Evolutionary conservation across 1,284 basidiomycete species (phyloP).

Genomic region (Porodaedalea pini): DNA sequence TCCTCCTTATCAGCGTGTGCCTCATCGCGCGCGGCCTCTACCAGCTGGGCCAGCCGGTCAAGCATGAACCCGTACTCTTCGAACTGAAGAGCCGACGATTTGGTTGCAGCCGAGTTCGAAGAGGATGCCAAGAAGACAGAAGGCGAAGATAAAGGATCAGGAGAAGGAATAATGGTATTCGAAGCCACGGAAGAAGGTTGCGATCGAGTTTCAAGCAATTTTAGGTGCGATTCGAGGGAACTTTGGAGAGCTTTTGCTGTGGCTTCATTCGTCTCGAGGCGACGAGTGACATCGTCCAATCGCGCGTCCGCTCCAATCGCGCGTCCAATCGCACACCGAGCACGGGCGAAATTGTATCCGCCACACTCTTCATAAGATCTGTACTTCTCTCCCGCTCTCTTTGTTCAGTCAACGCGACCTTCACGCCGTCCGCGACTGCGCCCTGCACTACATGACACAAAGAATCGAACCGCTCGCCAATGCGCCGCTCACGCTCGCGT

Average conservation of each 20-base stretch:
- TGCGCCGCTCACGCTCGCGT: neutral
- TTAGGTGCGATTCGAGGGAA: neutral
- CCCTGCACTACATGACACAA: neutral
- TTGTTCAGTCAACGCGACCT: neutral
- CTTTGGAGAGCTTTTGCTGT: neutral
- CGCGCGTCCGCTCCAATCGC: neutral
- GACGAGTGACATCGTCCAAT: neutral
- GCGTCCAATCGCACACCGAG: neutral
- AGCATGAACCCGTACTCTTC: slow-evolving; percentile 1
- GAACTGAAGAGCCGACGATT: neutral
- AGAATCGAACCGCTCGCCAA: neutral
- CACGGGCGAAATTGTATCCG: neutral
- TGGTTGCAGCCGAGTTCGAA: neutral
- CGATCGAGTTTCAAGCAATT: neutral
- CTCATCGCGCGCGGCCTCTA: slow-evolving; percentile 4
- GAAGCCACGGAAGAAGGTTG: neutral
- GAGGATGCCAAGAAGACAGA: neutral
- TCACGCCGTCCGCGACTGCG: neutral
- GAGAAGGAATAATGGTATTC: neutral
- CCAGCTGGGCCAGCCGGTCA: neutral
- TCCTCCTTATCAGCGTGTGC: slow-evolving; percentile 1
- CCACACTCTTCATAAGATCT: neutral
- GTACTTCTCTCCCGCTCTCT: no score
- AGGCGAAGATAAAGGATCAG: neutral
- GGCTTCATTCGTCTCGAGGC: neutral